Evolutionary conservation across 176 grass and related monocot species (phyloP).

Genomic region (Triticum turgidum): DNA sequence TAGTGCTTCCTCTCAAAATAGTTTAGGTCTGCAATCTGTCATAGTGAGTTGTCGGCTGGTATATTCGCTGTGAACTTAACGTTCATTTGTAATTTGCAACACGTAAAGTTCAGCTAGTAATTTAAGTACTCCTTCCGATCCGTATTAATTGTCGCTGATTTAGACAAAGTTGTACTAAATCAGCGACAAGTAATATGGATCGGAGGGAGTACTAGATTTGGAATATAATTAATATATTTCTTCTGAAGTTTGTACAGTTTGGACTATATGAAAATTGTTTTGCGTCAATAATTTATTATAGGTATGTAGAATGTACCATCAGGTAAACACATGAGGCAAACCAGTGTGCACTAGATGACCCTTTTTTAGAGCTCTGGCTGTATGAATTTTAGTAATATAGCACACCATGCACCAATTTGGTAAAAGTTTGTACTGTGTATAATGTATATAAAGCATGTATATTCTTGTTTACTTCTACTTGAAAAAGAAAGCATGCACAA

Average conservation of each 20-base stretch:
- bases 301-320: neutral
- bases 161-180: too few relatives aligned
- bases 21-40: neutral
- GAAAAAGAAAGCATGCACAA: neutral
- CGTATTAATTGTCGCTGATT: too few relatives aligned
- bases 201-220: neutral
- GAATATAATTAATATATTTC: neutral
- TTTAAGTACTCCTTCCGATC: neutral
- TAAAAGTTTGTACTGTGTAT: neutral
- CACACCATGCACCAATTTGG: neutral
- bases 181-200: too few relatives aligned
- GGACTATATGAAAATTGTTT: neutral
- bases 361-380: neutral
- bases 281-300: neutral
- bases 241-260: neutral
- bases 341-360: neutral
- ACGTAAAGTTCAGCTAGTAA: neutral
- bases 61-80: neutral
- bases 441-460: neutral
- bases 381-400: neutral
- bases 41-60: neutral
- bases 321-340: neutral
- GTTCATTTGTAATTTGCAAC: slow-evolving; percentile 8
- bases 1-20: neutral
- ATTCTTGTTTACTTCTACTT: slow-evolving; percentile 5